Conservation (phyloP, 805 yeast genomes). For the Nakazawaea molendinolei region DNA sequence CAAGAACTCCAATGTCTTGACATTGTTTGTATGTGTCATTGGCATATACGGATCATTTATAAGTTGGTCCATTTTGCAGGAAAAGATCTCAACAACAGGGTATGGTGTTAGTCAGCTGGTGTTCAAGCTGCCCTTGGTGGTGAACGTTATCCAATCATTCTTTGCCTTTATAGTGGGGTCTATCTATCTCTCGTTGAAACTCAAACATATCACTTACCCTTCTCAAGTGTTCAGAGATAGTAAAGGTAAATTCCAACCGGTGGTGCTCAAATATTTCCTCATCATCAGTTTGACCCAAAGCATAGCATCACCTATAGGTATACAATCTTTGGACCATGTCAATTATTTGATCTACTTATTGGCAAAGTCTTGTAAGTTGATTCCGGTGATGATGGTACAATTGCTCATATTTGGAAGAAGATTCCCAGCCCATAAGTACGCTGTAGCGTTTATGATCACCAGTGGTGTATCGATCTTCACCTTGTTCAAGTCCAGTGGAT, state of each 20-base stretch:
- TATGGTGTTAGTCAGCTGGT: constrained; percentile 50
- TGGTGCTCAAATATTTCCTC: constrained; percentile 30
- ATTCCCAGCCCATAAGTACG: constrained; percentile 71
- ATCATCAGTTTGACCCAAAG: constrained; percentile 70
- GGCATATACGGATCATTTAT: constrained; percentile 87
- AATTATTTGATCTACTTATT: constrained; percentile 79
- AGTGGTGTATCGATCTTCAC: constrained; percentile 80
- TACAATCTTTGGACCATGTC: constrained; percentile 71
- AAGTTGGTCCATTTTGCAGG: constrained; percentile 91
- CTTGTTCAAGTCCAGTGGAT: constrained; percentile 16
- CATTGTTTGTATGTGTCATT: constrained; percentile 26
- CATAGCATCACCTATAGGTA: constrained; percentile 76
- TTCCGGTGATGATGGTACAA: constrained; percentile 91
- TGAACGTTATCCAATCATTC: constrained; percentile 67
- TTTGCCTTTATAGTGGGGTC: constrained; percentile 69
- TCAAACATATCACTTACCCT: constrained; percentile 22
- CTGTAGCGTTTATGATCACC: constrained; percentile 76
- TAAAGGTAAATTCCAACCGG: constrained; percentile 19
- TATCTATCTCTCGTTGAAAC: constrained; percentile 39
- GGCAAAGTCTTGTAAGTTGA: constrained; percentile 88
- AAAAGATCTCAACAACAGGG: constrained; percentile 70
- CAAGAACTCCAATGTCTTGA: constrained; percentile 3
- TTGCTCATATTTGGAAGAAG: constrained; percentile 57
- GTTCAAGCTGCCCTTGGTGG: constrained; percentile 74
- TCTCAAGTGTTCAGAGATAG: constrained; percentile 25